These are phyloP conservation scores for Salix udensis DNA, from an alignment of 345 rosid genomes.

Conservation along the genomic window DNA sequence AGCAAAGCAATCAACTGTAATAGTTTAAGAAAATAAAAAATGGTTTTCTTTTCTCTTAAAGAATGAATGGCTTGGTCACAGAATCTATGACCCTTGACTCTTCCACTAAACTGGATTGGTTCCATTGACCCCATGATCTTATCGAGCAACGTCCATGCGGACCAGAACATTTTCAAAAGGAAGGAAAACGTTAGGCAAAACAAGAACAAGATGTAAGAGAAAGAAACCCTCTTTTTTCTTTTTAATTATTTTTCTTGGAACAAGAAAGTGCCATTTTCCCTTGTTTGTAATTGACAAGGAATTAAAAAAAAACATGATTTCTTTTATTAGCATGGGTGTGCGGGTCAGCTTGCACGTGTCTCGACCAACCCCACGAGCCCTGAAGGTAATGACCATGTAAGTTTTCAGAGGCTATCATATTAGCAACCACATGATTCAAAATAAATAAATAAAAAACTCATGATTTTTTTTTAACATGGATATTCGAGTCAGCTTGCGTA, in stretches of 20 bases:
- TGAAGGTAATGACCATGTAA: too few species aligned
- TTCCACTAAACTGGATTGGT: constrained; percentile 37
- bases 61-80: constrained; percentile 4
- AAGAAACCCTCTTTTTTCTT: not conserved
- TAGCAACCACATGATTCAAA: too few species aligned
- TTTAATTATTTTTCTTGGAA: constrained; percentile 3
- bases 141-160: constrained; percentile 18
- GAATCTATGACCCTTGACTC: constrained; percentile 54
- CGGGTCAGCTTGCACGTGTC: rapidly evolving
- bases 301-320: too few species aligned
- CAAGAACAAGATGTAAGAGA: not conserved
- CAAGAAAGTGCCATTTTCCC: not conserved
- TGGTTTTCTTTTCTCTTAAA: constrained; percentile 28
- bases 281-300: not conserved
- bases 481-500: too few species aligned
- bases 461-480: too few species aligned
- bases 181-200: not conserved
- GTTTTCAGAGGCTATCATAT: too few species aligned
- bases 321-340: too few species aligned
- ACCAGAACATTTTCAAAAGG: constrained; percentile 12
- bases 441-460: too few species aligned
- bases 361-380: too few species aligned
- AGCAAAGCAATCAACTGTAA: not conserved
- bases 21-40: not conserved
- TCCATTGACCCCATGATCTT: constrained; percentile 26